Evolutionary conservation across 2,329 filamentous ascomycete genomes (phyloP).

Genomic region (Cytospora leucostoma): DNA sequence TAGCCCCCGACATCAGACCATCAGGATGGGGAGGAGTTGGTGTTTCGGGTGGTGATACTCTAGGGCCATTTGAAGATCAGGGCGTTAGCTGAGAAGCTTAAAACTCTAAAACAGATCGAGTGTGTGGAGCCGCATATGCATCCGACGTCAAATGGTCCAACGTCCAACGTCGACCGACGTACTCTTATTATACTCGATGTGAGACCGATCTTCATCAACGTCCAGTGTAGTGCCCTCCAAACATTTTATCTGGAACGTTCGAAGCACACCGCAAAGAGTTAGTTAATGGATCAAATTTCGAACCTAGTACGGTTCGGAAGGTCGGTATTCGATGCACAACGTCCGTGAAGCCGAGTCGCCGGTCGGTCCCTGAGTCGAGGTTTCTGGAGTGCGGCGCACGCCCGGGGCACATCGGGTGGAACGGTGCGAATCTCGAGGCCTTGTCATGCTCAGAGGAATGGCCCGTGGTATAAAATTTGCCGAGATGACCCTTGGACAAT

Average conservation of each 20-base stretch:
- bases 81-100: constrained; percentile 10
- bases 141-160: background rate
- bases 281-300: no score
- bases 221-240: background rate
- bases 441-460: background rate
- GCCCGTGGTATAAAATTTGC: background rate
- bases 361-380: no score
- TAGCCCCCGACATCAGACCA: background rate
- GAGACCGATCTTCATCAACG: background rate
- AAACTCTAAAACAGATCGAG: constrained; percentile 17
- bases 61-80: background rate
- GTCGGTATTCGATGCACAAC: no score
- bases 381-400: no score
- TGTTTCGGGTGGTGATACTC: background rate
- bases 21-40: background rate
- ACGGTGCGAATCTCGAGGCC: no score
- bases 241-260: no score
- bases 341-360: no score
- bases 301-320: no score
- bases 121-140: constrained; percentile 17
- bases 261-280: no score
- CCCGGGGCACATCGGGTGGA: no score
- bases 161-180: background rate
- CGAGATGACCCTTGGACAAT: background rate
- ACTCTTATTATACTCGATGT: background rate